Evolutionary conservation across 2,329 filamentous ascomycete genomes (phyloP), one percentile per base, ranked within the genome.

Genomic region (Curvularia sp.): DNA sequence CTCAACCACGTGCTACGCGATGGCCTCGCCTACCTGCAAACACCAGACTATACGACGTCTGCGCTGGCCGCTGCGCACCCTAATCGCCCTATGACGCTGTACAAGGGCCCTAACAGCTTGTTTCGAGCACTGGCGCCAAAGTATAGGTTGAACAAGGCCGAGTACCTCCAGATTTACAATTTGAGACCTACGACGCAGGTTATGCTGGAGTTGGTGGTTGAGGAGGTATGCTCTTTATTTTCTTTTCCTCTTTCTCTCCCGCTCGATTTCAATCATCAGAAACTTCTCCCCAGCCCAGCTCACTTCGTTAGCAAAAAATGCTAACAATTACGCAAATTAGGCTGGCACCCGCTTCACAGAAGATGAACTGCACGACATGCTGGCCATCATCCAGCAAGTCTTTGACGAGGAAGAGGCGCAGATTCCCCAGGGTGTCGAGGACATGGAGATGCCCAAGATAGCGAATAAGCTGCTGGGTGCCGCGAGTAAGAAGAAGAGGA

Each of bases 1-100:
- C 77, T 92, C 39, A 78, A 78, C 5, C 83, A 88, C 47, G 84
- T 86, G 69, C 81, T 89, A 52, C 84, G 82, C 72, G 89, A 92
- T 82, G 89, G 69, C 85, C 67, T 81, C 81, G 60, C 60, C 69
- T 82, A 63, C 82, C 86, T 69, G 75, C 76, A 54, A 60, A 74
- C 53, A 60, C 69, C 43, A 66, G 60, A 71, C 62, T 68, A 66
- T 42, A 62, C 66, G 30, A 64, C 68, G 42, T 18, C 60, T n/a
- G 52, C 50, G 8, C 57, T 70, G 6, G 48, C 63, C 18, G 50
- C 57, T 5, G 48, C 53, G 15, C 73, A 73, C 44, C 64, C 72
- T 0, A 31, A 49, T 7, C 67, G 70, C 8, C 72, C 74, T 5
- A 68, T 70, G 67, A 76, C 72, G n/a, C 64, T 74, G 20, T 76